These are phyloP conservation scores for Fusarium sp. DNA, from an alignment of 2,329 filamentous ascomycete genomes.

Conservation along the genomic window DNA sequence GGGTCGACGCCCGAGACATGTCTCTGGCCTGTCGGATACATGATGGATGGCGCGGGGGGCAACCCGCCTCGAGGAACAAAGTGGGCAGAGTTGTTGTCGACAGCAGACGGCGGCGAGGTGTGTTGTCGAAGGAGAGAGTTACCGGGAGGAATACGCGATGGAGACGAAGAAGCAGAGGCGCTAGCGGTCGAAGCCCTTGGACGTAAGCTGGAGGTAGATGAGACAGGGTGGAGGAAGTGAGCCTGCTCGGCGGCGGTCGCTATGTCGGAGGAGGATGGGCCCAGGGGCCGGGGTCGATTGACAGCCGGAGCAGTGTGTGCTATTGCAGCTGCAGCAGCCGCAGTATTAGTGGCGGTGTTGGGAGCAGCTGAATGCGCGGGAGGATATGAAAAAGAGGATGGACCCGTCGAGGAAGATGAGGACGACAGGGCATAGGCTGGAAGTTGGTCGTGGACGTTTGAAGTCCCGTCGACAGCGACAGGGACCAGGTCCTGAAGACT, in stretches of 20 bases:
- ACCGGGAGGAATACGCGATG: constrained; percentile 25
- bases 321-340: constrained; percentile 21
- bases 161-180: constrained; percentile 31
- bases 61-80: constrained; percentile 48
- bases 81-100: constrained; percentile 37
- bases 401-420: constrained; percentile 36
- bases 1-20: constrained; percentile 63
- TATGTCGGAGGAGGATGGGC: constrained; percentile 44
- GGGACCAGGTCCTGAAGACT: constrained; percentile 42
- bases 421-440: constrained; percentile 38
- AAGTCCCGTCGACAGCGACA: constrained; percentile 32
- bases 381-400: constrained; percentile 41
- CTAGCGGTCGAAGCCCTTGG: constrained; percentile 45
- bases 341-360: background rate
- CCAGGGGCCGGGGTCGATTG: constrained; percentile 42
- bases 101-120: constrained; percentile 36
- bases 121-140: constrained; percentile 35
- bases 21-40: constrained; percentile 69
- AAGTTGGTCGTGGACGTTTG: constrained; percentile 32
- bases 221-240: constrained; percentile 43
- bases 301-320: constrained; percentile 27
- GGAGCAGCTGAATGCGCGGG: constrained; percentile 23
- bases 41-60: constrained; percentile 55
- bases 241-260: constrained; percentile 37
- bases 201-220: constrained; percentile 44